A percentile compares a stretch with the other conserved stretches of the same genome.
phyloP scores from a whole-genome alignment of 257 asterid species.

The Solanum arcanum region DNA sequence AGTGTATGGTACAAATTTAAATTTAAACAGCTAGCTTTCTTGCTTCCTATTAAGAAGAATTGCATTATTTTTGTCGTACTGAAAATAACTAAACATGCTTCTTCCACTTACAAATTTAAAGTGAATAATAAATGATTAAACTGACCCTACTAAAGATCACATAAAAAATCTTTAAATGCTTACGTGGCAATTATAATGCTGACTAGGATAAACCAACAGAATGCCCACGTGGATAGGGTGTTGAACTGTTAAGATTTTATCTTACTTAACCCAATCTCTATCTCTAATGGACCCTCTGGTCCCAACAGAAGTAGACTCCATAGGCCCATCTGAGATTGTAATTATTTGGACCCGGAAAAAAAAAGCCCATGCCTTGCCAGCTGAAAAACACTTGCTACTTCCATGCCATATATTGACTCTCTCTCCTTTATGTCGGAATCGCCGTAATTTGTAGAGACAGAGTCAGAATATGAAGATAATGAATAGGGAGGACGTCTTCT shows the following conservation, averaged over 20 bases:
- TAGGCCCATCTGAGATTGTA: conserved; percentile 4
- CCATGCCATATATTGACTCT: conserved; percentile 14
- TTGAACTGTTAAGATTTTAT: not conserved
- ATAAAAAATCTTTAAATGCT: conserved; percentile 10
- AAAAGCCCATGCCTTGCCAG: conserved; percentile 38
- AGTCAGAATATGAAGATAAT: not conserved
- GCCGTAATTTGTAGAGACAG: not conserved
- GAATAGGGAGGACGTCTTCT: not conserved
- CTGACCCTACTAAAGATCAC: conserved; percentile 19
- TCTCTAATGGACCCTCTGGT: not conserved
- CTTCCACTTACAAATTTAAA: not conserved
- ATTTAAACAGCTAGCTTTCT: not conserved
- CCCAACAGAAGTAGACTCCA: not conserved
- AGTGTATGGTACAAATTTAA: not conserved
- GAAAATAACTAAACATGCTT: not conserved
- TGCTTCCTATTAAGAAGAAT: not conserved
- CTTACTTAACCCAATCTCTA: conserved; percentile 19
- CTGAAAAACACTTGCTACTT: conserved; percentile 8
- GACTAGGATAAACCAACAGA: conserved; percentile 9
- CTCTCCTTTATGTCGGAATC: not conserved
- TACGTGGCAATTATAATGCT: conserved; percentile 23
- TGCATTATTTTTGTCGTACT: not conserved
- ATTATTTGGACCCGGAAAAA: conserved; percentile 40
- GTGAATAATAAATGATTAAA: conserved; percentile 9
- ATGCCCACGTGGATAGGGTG: conserved; percentile 53